phyloP scores from a whole-genome alignment of 169 alveolate species.

The Plasmodium yoelii region DNA sequence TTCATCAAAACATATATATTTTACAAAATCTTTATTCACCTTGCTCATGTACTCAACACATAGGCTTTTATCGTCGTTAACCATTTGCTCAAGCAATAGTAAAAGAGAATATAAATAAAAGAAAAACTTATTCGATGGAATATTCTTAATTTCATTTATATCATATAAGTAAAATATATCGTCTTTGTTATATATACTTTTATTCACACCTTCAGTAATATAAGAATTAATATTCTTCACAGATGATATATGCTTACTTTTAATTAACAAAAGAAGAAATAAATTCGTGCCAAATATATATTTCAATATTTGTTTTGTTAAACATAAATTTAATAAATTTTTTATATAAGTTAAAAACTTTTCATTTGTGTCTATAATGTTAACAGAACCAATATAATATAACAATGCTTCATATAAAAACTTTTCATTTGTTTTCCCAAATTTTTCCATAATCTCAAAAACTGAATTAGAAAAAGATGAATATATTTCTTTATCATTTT shows the following conservation, averaged over 20 bases:
- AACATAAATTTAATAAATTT: constrained; percentile 36
- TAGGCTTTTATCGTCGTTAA: constrained; percentile 13
- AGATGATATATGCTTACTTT: constrained; percentile 1
- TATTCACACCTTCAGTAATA: constrained; percentile 24
- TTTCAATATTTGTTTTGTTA: constrained; percentile 59
- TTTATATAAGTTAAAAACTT: constrained; percentile 23
- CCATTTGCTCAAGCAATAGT: constrained; percentile 12
- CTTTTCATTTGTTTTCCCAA: constrained; percentile 65
- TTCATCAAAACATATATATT: constrained; percentile 38
- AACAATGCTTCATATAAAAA: constrained; percentile 41
- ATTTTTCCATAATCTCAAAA: constrained; percentile 66
- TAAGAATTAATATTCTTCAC: constrained; percentile 8
- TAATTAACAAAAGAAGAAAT: constrained; percentile 34
- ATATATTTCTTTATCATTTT: constrained; percentile 73
- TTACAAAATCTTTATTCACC: constrained; percentile 14
- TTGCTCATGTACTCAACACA: constrained; percentile 21
- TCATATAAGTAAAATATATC: constrained; percentile 46
- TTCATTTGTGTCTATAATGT: constrained; percentile 46
- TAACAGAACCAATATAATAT: constrained; percentile 34
- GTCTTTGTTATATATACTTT: constrained; percentile 40
- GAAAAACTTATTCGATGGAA: constrained; percentile 50
- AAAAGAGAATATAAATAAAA: constrained; percentile 68
- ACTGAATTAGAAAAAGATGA: constrained; percentile 28
- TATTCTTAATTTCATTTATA: constrained; percentile 54
- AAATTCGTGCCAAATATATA: constrained; percentile 38